Percentiles rank a stretch among this genome's conserved stretches.
Conservation (phyloP, 2,329 filamentous ascomycete species). For the Beauveria brongniartii region DNA sequence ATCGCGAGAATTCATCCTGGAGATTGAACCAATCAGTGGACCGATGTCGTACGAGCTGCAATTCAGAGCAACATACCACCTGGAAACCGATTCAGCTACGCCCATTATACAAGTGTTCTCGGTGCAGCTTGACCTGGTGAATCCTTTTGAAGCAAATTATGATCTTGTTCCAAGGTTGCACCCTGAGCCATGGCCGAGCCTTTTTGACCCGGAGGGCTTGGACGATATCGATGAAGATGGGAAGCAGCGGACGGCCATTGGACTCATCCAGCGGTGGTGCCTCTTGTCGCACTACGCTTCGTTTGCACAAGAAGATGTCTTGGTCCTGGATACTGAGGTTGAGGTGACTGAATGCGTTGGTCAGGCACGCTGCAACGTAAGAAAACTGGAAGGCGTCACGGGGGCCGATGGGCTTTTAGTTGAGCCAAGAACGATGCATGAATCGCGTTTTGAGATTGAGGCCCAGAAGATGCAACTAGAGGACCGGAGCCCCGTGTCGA, state of each 20-base stretch:
- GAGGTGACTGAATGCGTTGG: constrained; percentile 52
- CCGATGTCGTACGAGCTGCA: constrained; percentile 58
- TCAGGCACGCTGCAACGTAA: constrained; percentile 49
- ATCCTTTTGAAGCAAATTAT: constrained; percentile 87
- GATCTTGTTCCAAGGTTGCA: constrained; percentile 77
- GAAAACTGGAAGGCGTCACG: constrained; percentile 27
- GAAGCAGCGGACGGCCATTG: constrained; percentile 31
- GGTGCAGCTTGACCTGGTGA: constrained; percentile 63
- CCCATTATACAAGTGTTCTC: constrained; percentile 67
- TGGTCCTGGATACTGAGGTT: constrained; percentile 55
- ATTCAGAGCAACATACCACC: constrained; percentile 67
- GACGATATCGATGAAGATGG: constrained; percentile 27
- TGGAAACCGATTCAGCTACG: constrained; percentile 72
- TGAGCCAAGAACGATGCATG: constrained; percentile 58
- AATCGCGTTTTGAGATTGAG: constrained; percentile 64
- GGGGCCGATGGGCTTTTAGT: constrained; percentile 42
- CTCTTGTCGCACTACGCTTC: constrained; percentile 67
- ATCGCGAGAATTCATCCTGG: constrained; percentile 36
- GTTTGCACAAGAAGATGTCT: constrained; percentile 65
- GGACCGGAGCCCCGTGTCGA: constrained; percentile 64
- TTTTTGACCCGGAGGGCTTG: constrained; percentile 59
- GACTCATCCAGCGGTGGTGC: constrained; percentile 74
- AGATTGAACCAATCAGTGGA: constrained; percentile 40
- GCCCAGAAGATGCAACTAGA: constrained; percentile 73
- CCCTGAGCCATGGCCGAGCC: constrained; percentile 72